Percentiles rank a stretch among this genome's conserved stretches.
Conservation (phyloP, 352 stramenopile species). For the Phytopythium helicoides region DNA sequence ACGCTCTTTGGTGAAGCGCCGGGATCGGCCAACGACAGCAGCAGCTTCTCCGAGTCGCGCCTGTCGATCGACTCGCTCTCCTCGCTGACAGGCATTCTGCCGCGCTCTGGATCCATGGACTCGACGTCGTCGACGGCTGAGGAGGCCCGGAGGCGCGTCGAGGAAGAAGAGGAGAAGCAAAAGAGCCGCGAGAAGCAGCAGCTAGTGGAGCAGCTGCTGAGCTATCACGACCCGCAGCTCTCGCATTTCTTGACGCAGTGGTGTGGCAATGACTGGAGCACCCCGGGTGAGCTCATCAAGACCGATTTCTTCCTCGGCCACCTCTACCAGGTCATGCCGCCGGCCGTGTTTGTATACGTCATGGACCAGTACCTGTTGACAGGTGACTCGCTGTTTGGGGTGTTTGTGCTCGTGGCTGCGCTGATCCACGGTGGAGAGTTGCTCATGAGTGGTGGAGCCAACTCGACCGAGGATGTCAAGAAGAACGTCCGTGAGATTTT, state of each 20-base stretch:
- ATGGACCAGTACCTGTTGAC: constrained; percentile 83
- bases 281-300: constrained; percentile 47
- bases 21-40: constrained; percentile 10
- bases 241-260: constrained; percentile 71
- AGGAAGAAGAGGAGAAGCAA: constrained; percentile 32
- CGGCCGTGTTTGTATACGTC: constrained; percentile 57
- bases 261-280: constrained; percentile 68
- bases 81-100: constrained; percentile 9
- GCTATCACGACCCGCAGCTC: constrained; percentile 70
- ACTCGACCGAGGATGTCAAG: constrained; percentile 37
- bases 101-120: constrained; percentile 32
- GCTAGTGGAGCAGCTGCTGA: constrained; percentile 66
- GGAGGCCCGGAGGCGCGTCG: constrained; percentile 18
- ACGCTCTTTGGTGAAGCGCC: constrained; percentile 24
- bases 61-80: constrained; percentile 7
- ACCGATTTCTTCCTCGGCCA: constrained; percentile 61
- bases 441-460: constrained; percentile 21
- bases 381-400: constrained; percentile 58
- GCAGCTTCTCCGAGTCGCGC: constrained; percentile 25
- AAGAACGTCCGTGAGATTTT: constrained; percentile 38
- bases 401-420: constrained; percentile 67
- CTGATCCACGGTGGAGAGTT: constrained; percentile 44
- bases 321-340: constrained; percentile 62
- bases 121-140: constrained; percentile 34
- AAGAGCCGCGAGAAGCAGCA: constrained; percentile 51